phyloP scores from a whole-genome alignment of 2,329 filamentous ascomycete species.

The Alternaria sp. region DNA sequence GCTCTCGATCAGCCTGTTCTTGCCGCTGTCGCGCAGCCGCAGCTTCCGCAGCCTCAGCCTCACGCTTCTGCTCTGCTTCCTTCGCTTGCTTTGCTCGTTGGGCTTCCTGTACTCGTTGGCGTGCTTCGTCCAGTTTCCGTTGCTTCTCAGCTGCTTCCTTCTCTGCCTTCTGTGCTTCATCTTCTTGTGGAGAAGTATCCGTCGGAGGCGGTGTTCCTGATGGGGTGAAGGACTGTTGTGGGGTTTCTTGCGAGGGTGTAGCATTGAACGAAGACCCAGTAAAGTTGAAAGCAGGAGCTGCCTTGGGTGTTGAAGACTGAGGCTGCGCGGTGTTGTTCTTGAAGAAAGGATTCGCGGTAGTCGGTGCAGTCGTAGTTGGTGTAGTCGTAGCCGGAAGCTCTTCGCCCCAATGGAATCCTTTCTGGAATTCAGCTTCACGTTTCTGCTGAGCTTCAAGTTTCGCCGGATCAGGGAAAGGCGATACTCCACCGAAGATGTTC shows the following conservation, averaged over 20 bases:
- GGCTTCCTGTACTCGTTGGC: conserved; percentile 18
- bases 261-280: not conserved
- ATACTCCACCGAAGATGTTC: not conserved
- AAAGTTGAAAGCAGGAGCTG: conserved; percentile 10
- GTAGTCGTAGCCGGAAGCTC: conserved; percentile 5
- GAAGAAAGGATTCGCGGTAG: too few species aligned
- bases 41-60: conserved; percentile 23
- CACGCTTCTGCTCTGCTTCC: conserved; percentile 17
- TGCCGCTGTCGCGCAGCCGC: conserved; percentile 18
- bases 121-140: conserved; percentile 17
- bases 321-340: too few species aligned
- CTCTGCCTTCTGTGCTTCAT: conserved; percentile 6
- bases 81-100: conserved; percentile 14
- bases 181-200: conserved; percentile 13
- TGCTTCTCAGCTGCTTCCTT: conserved; percentile 18
- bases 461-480: too few species aligned
- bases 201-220: conserved; percentile 18
- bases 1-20: conserved; percentile 22
- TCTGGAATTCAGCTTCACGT: not conserved
- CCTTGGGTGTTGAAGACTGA: not conserved
- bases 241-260: not conserved
- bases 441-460: not conserved
- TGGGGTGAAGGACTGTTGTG: conserved; percentile 22
- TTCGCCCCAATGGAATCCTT: not conserved
- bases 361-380: not conserved